These are phyloP conservation scores for Isatis lusitanica DNA, from an alignment of 441 rosid species.

Conservation along the genomic window DNA sequence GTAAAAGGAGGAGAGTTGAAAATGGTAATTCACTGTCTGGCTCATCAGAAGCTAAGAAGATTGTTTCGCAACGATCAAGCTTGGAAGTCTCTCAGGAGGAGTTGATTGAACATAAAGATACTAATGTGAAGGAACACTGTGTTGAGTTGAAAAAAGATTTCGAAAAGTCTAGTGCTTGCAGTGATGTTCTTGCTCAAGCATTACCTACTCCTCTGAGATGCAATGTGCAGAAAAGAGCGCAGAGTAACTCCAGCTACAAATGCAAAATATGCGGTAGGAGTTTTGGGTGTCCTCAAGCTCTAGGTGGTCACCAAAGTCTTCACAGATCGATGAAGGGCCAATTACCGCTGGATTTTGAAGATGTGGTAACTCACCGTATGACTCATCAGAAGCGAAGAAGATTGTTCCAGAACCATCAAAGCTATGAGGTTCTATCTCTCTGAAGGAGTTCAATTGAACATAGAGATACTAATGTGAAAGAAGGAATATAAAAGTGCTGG, in stretches of 20 bases:
- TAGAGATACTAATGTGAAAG: no score
- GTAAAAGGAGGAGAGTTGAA: background rate
- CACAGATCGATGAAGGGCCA: no score
- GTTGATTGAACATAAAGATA: background rate
- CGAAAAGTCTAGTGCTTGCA: background rate
- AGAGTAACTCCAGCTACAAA: slow-evolving; percentile 15
- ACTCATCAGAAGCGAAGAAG: no score
- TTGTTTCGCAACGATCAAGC: background rate
- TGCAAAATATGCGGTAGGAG: background rate
- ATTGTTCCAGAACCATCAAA: no score
- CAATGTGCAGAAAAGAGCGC: background rate
- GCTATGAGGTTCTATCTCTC: no score
- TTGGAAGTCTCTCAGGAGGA: background rate
- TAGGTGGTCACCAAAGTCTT: no score
- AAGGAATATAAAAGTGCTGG: no score
- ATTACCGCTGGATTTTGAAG: no score
- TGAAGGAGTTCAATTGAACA: no score
- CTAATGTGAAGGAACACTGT: background rate
- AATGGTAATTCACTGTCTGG: background rate
- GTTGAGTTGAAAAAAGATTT: background rate
- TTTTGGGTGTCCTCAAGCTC: background rate
- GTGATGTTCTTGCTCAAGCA: slow-evolving; percentile 5
- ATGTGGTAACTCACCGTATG: no score
- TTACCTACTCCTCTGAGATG: background rate
- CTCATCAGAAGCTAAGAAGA: background rate